These are phyloP conservation scores for Cymbopogon citratus DNA, from an alignment of 176 grass and related monocot species.

Conservation along the genomic window DNA sequence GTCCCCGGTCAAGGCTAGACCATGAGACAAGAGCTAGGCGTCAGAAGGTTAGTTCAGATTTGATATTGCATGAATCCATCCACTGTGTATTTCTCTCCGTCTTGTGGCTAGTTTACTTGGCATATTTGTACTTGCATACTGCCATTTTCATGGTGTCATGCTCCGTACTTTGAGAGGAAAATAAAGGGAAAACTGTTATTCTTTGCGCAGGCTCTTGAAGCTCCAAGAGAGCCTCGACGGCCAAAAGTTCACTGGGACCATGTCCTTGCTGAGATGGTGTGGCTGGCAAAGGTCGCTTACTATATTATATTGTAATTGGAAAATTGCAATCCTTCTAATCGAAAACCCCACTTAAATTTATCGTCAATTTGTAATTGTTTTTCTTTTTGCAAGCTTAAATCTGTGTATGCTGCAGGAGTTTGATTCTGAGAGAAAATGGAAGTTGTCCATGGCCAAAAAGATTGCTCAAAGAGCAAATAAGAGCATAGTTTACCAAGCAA, in stretches of 20 bases:
- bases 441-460: constrained; percentile 85
- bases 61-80: constrained; percentile 21
- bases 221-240: constrained; percentile 73
- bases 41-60: constrained; percentile 72
- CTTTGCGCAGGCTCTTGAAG: constrained; percentile 71
- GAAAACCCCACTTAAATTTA: background rate
- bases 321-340: background rate
- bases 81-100: constrained; percentile 13
- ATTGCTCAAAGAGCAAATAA: constrained; percentile 81
- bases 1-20: constrained; percentile 83
- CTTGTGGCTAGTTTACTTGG: background rate
- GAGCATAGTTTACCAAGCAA: constrained; percentile 70
- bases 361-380: background rate
- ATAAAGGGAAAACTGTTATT: background rate
- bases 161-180: background rate
- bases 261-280: constrained; percentile 91
- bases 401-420: constrained; percentile 62
- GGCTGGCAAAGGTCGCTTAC: constrained; percentile 76
- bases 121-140: constrained; percentile 16
- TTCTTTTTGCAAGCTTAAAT: constrained; percentile 22
- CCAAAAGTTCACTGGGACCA: constrained; percentile 97
- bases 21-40: constrained; percentile 92
- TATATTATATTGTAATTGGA: constrained; percentile 14
- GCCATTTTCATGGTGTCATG: background rate
- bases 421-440: constrained; percentile 99